Base-by-base conservation (phyloP, 2,329 filamentous ascomycete genomes). In the Colletotrichum phormii region DNA sequence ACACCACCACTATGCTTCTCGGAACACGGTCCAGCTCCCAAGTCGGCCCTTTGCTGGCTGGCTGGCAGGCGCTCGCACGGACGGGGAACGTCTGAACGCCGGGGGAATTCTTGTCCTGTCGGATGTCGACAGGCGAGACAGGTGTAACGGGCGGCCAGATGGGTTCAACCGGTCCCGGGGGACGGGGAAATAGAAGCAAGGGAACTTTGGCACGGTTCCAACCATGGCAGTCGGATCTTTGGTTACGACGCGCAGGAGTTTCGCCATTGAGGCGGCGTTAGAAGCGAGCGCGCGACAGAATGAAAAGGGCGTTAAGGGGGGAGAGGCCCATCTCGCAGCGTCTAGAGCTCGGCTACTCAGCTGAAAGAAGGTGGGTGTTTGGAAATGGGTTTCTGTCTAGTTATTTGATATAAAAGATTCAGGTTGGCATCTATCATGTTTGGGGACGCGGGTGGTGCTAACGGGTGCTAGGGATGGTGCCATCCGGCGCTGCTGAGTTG, bases 101-200 rank as follows among this genome's bases (percentile, higher is more conserved):
- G 51, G 69, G 31, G 69, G 24, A 51, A 63, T 42, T 62, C 22
- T 68, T 15, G 53, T 42, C 64, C 67, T 67, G 57, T 67, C 60
- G n/a, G 42, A 62, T 33, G 26, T 51, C 58, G 37, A 29, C 68
- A 51, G 64, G 58, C 64, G 49, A 54, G 31, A 68, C 60, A 55
- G 53, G 42, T 69, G 70, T 62, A 64, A 72, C 70, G 70, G 60
- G 46, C 64, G 70, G 59, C 59, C 53, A 64, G 53, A 64, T 72
- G 53, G 22, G 59, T 72, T 69, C 58, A 46, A 29, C 59, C 70
- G 70, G 65, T 60, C 26, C 59, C 70, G n/a, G 31, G 9, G 49
- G 13, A 29, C 22, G 26, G 51, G 24, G 51, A 24, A 18, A 37
- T 24, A 18, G n/a, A 65, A 58, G 64, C 64, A 24, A 24, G 29